These are phyloP conservation scores for Inosperma sp. DNA, from an alignment of 768 basidiomycete species.

Conservation along the genomic window DNA sequence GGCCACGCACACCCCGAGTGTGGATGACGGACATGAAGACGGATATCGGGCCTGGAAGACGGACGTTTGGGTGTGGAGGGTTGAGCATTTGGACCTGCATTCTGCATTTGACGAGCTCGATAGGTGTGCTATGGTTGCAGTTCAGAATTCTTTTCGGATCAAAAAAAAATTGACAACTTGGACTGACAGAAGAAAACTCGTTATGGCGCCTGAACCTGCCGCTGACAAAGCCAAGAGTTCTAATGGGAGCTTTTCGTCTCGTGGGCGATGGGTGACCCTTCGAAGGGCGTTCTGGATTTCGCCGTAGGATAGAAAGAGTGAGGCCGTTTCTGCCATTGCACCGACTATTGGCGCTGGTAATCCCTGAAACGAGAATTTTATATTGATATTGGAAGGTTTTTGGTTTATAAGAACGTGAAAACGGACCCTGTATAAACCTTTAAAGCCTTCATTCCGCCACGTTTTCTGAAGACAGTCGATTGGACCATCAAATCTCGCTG, in stretches of 20 bases:
- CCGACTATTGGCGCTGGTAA: constrained; percentile 91
- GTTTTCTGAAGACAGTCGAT: constrained; percentile 86
- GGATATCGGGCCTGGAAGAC: constrained; percentile 26
- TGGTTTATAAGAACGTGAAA: no score
- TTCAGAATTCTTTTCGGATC: neutral
- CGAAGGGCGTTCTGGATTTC: constrained; percentile 67
- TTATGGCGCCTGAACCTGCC: constrained; percentile 80
- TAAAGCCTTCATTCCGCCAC: constrained; percentile 73
- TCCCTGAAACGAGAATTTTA: constrained; percentile 47
- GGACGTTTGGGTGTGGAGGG: constrained; percentile 9
- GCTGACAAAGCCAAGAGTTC: constrained; percentile 74
- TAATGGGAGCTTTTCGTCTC: constrained; percentile 50
- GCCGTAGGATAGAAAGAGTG: constrained; percentile 82
- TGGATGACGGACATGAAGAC: constrained; percentile 27
- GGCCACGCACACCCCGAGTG: constrained; percentile 37
- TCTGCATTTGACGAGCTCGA: constrained; percentile 37
- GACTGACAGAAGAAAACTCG: constrained; percentile 82
- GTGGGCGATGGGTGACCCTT: constrained; percentile 29
- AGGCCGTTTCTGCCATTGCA: constrained; percentile 92
- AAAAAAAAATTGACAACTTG: constrained; percentile 2
- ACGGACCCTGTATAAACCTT: constrained; percentile 83
- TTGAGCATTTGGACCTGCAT: constrained; percentile 35
- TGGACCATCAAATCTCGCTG: constrained; percentile 72
- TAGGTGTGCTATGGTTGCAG: constrained; percentile 26
- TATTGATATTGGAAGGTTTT: neutral